Conservation (phyloP, 2,329 filamentous ascomycete genomes). For the Cadophora malorum region DNA sequence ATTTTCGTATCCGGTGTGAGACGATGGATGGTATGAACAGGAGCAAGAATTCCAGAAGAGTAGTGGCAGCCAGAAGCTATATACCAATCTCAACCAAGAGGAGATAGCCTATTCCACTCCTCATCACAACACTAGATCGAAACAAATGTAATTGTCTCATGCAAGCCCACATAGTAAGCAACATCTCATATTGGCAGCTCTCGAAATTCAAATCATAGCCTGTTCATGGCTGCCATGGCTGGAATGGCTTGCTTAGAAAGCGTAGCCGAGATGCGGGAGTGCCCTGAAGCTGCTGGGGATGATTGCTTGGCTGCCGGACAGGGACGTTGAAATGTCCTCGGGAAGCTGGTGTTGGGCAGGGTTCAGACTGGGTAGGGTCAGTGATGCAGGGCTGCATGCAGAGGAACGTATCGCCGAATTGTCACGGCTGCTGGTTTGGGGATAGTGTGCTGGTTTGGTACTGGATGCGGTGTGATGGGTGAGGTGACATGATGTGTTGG, state of each 20-base stretch:
- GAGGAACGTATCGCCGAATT: conserved; percentile 1
- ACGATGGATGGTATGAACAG: not conserved
- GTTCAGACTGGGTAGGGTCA: not conserved
- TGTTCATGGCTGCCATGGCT: not conserved
- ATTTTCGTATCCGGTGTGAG: not conserved
- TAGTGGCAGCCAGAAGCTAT: not conserved
- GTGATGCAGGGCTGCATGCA: not conserved
- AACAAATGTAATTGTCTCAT: conserved; percentile 3
- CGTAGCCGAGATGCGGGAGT: conserved; percentile 17
- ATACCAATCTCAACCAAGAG: not conserved
- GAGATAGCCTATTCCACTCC: not conserved
- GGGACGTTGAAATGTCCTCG: not conserved
- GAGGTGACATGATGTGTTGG: not conserved
- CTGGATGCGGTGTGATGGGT: not conserved
- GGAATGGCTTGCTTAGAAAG: conserved; percentile 18
- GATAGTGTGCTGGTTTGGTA: not conserved
- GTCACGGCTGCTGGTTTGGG: not conserved
- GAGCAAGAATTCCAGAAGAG: not conserved
- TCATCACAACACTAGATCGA: not conserved
- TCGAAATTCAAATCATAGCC: conserved; percentile 14
- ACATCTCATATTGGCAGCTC: not conserved
- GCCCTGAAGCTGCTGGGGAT: not conserved
- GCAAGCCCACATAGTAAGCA: conserved; percentile 14
- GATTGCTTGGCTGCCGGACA: not conserved
- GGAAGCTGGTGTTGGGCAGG: not conserved